Base-by-base conservation (phyloP, 441 rosid genomes). In the Bruguiera hainesii region DNA sequence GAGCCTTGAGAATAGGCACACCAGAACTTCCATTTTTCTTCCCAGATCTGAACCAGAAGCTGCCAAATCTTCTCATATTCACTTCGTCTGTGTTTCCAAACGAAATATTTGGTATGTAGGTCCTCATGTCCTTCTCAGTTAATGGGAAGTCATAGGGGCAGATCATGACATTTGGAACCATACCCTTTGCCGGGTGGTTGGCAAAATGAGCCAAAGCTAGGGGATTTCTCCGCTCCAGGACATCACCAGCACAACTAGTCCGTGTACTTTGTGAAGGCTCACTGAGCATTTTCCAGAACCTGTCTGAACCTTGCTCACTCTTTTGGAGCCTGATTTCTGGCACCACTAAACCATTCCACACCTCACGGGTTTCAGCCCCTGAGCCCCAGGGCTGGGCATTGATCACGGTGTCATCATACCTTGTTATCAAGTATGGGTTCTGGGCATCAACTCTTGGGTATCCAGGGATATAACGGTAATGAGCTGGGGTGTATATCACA, bases 301-400 rank as follows among this genome's bases (percentile, higher is more conserved):
- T 80, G 64, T 91, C 92, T n/a, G 81, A 67, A 75, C 83, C 80
- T 61, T 78, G 77, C 64, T 51, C 84, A 9, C 29, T 30, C 25
- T 56, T 71, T 60, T 71, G 75, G 20, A 58, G 58, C 60, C 56
- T 79, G 61, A 60, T 48, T 56, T 84, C 79, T 69, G 77, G 73
- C 55, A 59, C 49, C 21, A 42, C 65, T 33, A 66, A 73, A 63
- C 86, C 83, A 65, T 84, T 75, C 98, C 96, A 93, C 13, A 73
- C 48, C 68, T 84, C 79, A 29, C 90, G 83, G 56, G 75, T 72
- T 62, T 89, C 82, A 16, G 85, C 89, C 59, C 97, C 98, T 51
- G 29, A 70, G 52, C 95, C 95, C 98, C 98, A 89, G 60, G 94
- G 88, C 61, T 87, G 87, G 62, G 93, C 91, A 71, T 93, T 86